Evolutionary conservation across 140 eudicot species (phyloP), one percentile per base, ranked within the genome.

Genomic region (Anethum foeniculum): DNA sequence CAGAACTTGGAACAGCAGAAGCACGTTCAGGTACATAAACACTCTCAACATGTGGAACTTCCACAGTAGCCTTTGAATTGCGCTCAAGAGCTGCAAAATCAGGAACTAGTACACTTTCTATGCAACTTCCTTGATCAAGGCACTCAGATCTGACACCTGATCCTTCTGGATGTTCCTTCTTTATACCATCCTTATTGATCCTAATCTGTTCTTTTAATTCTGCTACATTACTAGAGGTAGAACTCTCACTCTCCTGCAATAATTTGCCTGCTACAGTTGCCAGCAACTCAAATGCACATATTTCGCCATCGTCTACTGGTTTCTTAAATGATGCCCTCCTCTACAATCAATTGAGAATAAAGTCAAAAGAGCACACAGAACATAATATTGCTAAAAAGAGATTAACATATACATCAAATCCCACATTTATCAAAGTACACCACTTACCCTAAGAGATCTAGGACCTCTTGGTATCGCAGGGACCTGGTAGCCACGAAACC

Each of bases 241-340:
- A 95, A 84, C 96, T 86, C 86, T 89, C 97, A 62, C 93, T 92
- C 86, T 95, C 98, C 81, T 85, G 90, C 83, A 92, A 82, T 80
- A 95, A 83, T 83, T 95, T 88, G 46, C 96, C 97, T 80, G 99
- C 99, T 56, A 95, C 97, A 84, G 99, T 87, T 71, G 99, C 99
- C 82, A 95, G 83, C 80, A 95, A 84, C 85, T 95, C 99, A 91
- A 95, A 92, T 65, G 99, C 90, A 81, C 96, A 90, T 60, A 89
- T 82, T 73, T 86, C 86, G 80, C 84, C 78, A 68, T 79, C 88
- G n/a, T 81, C 86, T 23, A 77, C 80, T 36, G 86, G 79, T 54
- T 89, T 88, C 86, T 85, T 90, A 76, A 16, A 85, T 13, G 85
- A 76, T 30, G 72, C 79, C 83, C 93, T 91, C 85, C 76, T 86